Conservation (phyloP, 2,329 filamentous ascomycete genomes). For the Alternaria viburni region DNA sequence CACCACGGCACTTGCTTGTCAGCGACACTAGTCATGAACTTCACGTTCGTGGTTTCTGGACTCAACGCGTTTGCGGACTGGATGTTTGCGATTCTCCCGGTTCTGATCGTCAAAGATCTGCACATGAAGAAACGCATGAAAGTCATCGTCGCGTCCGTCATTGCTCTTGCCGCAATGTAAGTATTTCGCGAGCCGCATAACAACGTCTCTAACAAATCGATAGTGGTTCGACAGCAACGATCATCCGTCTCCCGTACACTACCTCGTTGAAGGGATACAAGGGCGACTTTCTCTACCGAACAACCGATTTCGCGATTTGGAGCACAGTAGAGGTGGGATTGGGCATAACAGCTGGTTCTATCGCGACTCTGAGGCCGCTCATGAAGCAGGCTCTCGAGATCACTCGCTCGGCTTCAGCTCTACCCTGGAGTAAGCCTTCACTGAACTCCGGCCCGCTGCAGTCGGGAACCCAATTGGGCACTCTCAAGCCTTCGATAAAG, state of each 20-base stretch:
- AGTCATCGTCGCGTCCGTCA: conserved; percentile 58
- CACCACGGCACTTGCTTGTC: conserved; percentile 49
- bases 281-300: conserved; percentile 41
- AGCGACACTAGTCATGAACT: conserved; percentile 56
- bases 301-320: conserved; percentile 42
- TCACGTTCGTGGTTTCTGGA: conserved; percentile 52
- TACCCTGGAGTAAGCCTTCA: conserved; percentile 26
- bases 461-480: conserved; percentile 17
- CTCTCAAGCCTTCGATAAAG: conserved; percentile 23
- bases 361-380: conserved; percentile 36
- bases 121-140: conserved; percentile 63
- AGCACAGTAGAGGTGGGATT: conserved; percentile 36
- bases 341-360: conserved; percentile 36
- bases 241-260: conserved; percentile 40
- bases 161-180: conserved; percentile 55
- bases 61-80: conserved; percentile 39
- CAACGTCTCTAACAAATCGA: conserved; percentile 9
- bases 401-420: conserved; percentile 17
- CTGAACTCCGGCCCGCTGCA: conserved; percentile 9
- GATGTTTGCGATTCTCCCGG: conserved; percentile 41
- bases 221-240: conserved; percentile 49
- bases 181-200: conserved; percentile 1
- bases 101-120: conserved; percentile 61
- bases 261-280: conserved; percentile 31
- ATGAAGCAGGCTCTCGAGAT: conserved; percentile 24